Percentiles rank a stretch among this genome's conserved stretches.
Conservation (phyloP, 345 rosid genomes). For the Eucalyptus cloeziana region DNA sequence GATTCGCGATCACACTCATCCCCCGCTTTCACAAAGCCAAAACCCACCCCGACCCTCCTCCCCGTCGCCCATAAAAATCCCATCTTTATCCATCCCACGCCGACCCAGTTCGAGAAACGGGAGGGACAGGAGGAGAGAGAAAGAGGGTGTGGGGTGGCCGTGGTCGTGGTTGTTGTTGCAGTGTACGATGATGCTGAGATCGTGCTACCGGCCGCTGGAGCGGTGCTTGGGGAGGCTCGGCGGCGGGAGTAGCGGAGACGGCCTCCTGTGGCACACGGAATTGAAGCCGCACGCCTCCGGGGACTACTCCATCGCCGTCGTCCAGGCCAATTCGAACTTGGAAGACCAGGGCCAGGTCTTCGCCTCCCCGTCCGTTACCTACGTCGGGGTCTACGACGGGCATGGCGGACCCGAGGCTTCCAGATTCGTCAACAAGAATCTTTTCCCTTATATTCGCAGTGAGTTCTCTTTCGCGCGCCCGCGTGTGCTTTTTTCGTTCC, state of each 20-base stretch:
- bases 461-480: background rate
- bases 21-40: background rate
- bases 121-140: background rate
- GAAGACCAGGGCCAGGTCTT: constrained; percentile 95
- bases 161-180: background rate
- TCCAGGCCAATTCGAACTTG: constrained; percentile 71
- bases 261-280: constrained; percentile 75
- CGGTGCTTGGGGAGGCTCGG: constrained; percentile 52
- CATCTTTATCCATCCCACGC: background rate
- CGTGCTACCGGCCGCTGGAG: constrained; percentile 57
- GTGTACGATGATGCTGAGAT: constrained; percentile 40
- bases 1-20: background rate
- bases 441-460: constrained; percentile 77
- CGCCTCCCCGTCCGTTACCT: constrained; percentile 67
- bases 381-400: constrained; percentile 85
- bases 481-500: background rate
- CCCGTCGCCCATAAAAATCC: background rate
- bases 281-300: constrained; percentile 75
- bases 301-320: constrained; percentile 91
- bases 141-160: background rate
- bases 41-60: background rate
- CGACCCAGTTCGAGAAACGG: background rate
- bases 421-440: constrained; percentile 72
- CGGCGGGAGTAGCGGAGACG: constrained; percentile 42
- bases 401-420: constrained; percentile 99